These are phyloP conservation scores for Septoria linicola DNA, from an alignment of 2,329 filamentous ascomycete species.

Conservation along the genomic window DNA sequence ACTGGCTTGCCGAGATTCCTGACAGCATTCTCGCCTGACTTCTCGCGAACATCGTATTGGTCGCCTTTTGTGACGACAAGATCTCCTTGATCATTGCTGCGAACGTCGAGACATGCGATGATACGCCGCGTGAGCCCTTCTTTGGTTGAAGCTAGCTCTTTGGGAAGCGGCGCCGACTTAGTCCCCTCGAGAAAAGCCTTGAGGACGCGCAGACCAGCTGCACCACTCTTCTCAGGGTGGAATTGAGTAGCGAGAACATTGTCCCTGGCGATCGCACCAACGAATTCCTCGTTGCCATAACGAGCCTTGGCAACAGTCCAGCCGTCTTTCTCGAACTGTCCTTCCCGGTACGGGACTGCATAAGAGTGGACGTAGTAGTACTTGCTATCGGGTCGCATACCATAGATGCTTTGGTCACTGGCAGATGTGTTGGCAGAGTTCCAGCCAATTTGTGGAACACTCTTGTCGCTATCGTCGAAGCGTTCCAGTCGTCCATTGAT, in stretches of 20 bases:
- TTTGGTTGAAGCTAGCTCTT: constrained; percentile 37
- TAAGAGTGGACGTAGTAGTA: constrained; percentile 99
- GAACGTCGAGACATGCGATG: constrained; percentile 94
- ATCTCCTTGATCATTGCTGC: constrained; percentile 90
- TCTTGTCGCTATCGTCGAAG: constrained; percentile 76
- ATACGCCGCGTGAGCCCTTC: constrained; percentile 87
- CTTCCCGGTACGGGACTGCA: constrained; percentile 71
- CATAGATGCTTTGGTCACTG: constrained; percentile 65
- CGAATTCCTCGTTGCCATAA: constrained; percentile 86
- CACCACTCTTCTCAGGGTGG: constrained; percentile 95
- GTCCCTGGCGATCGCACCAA: constrained; percentile 81
- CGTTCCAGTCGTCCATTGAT: constrained; percentile 69
- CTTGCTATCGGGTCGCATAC: constrained; percentile 76
- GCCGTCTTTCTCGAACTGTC: constrained; percentile 73
- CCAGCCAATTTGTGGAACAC: constrained; percentile 99
- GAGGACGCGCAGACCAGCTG: constrained; percentile 79
- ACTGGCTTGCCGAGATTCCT: constrained; percentile 96
- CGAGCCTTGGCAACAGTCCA: constrained; percentile 90
- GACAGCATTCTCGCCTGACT: constrained; percentile 64
- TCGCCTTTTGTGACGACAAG: constrained; percentile 97
- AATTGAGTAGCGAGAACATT: constrained; percentile 94
- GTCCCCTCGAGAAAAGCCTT: constrained; percentile 81
- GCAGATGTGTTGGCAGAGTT: constrained; percentile 74
- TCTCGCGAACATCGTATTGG: constrained; percentile 97
- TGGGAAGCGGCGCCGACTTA: constrained; percentile 55